Evolutionary conservation across 1,284 basidiomycete genomes (phyloP).

Genomic region (Phylloboletellus chloephorus): DNA sequence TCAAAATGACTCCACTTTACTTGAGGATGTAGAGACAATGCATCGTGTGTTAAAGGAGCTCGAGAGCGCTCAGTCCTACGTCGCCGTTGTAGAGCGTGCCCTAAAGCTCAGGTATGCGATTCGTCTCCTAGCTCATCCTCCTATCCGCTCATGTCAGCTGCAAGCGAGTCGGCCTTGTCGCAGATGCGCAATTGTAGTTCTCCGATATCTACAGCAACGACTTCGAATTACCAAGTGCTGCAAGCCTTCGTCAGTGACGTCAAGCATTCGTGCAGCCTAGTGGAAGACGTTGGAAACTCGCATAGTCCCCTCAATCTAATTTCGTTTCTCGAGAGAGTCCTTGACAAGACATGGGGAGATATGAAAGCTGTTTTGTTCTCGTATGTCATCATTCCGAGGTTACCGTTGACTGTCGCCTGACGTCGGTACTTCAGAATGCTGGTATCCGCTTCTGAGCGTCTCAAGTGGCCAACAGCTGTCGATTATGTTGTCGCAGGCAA

Average conservation of each 20-base stretch:
- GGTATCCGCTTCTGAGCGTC: conserved; percentile 57
- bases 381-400: conserved; percentile 40
- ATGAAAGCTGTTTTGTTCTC: conserved; percentile 61
- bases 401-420: not conserved
- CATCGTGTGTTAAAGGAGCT: conserved; percentile 71
- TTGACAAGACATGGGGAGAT: conserved; percentile 67
- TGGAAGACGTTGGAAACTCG: conserved; percentile 38
- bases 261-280: conserved; percentile 38
- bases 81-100: conserved; percentile 66
- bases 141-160: conserved; percentile 14
- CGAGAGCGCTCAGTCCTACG: conserved; percentile 70
- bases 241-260: conserved; percentile 54
- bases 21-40: conserved; percentile 77
- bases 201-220: conserved; percentile 40
- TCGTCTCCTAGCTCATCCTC: conserved; percentile 10
- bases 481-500: conserved; percentile 51
- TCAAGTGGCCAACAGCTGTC: conserved; percentile 78
- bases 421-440: conserved; percentile 45
- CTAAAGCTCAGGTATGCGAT: conserved; percentile 68
- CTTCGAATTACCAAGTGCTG: conserved; percentile 58
- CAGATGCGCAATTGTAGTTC: conserved; percentile 40
- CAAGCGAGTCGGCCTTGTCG: conserved; percentile 52
- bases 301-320: conserved; percentile 48
- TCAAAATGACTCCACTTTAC: conserved; percentile 50
- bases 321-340: conserved; percentile 52